Evolutionary conservation across 148 eudicot genomes (phyloP).

Genomic region (Silene latifolia): DNA sequence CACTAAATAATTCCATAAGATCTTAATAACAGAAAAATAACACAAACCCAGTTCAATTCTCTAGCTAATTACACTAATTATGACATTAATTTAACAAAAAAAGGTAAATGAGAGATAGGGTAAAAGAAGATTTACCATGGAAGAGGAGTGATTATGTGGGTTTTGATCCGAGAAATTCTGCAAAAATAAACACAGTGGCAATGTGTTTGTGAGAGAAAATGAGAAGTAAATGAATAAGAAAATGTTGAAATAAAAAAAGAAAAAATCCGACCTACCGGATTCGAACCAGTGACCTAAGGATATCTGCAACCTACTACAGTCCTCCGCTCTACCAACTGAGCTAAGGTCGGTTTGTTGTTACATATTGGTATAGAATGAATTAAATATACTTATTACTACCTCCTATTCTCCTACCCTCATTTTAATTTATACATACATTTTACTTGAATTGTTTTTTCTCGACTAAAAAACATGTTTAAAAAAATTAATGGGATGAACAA

Average conservation of each 20-base stretch:
- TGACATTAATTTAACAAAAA: background rate
- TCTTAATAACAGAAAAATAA: background rate
- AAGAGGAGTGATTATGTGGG: background rate
- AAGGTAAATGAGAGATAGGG: background rate
- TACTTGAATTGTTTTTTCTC: no score
- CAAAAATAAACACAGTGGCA: no score
- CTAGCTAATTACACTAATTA: background rate
- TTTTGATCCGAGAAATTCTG: background rate
- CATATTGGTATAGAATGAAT: background rate
- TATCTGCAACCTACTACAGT: slow-evolving; percentile 30
- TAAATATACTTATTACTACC: no score
- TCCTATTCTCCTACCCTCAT: no score
- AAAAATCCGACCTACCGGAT: slow-evolving; percentile 60
- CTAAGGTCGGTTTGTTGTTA: slow-evolving; percentile 24
- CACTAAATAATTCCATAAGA: background rate
- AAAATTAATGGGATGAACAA: no score
- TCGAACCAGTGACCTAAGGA: slow-evolving; percentile 72
- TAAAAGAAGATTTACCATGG: slow-evolving; percentile 11
- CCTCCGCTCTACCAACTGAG: slow-evolving; percentile 41
- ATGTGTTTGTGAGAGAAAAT: no score
- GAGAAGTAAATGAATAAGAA: no score
- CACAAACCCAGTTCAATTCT: background rate
- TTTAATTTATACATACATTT: no score
- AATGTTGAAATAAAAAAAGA: background rate
- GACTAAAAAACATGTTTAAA: no score